Conservation (phyloP, 192 early-diverging fungal species). For the Rhizoclosmatium globosum region DNA sequence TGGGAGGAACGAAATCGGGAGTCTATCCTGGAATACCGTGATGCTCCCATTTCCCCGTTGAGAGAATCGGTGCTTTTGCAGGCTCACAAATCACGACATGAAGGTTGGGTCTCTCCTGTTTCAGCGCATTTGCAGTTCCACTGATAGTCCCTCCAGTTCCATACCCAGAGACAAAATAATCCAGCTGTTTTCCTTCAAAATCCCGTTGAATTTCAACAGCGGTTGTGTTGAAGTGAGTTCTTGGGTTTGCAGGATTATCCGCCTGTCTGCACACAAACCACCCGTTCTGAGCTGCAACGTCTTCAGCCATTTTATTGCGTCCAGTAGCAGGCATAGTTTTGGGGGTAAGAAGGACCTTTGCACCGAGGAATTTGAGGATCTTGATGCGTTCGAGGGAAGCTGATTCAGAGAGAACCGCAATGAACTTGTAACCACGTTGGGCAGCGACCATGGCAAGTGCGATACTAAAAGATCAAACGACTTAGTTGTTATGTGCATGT, state of each 20-base stretch:
- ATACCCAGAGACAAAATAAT: constrained; percentile 53
- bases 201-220: constrained; percentile 48
- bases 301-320: constrained; percentile 45
- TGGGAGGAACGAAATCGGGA: constrained; percentile 42
- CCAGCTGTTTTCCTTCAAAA: constrained; percentile 45
- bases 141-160: constrained; percentile 47
- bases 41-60: constrained; percentile 8
- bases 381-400: constrained; percentile 33
- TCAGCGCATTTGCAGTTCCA: constrained; percentile 30
- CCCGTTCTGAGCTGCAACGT: constrained; percentile 44
- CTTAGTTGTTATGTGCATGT: too few relatives aligned
- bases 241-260: constrained; percentile 52
- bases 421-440: neutral
- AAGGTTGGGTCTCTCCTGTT: constrained; percentile 33
- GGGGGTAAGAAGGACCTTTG: constrained; percentile 49
- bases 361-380: constrained; percentile 50
- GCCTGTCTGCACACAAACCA: constrained; percentile 50
- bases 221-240: constrained; percentile 50
- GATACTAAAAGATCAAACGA: neutral
- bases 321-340: constrained; percentile 44
- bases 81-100: constrained; percentile 44
- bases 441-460: constrained; percentile 10
- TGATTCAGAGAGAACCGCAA: constrained; percentile 1
- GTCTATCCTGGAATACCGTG: constrained; percentile 47
- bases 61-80: constrained; percentile 33